Conservation (phyloP, 2,329 filamentous ascomycete species). For the Scedosporium apiospermum region DNA sequence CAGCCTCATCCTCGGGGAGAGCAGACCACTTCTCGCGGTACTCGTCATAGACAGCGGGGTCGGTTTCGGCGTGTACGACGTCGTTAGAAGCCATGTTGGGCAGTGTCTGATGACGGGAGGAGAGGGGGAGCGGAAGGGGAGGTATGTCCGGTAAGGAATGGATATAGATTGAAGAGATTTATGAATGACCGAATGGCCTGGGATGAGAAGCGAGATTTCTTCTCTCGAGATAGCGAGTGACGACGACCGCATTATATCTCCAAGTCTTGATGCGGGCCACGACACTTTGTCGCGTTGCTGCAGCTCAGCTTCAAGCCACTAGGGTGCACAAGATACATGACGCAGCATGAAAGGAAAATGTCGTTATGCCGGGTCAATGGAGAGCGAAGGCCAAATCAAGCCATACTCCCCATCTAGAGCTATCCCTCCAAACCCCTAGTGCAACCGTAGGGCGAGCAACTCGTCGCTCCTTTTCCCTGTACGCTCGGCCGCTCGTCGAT, state of each 20-base stretch:
- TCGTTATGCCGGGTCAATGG: background rate
- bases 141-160: background rate
- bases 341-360: background rate
- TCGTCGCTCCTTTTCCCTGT: background rate
- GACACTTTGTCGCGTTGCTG: too few relatives aligned
- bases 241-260: background rate
- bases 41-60: conserved; percentile 27
- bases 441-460: background rate
- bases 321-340: conserved; percentile 2
- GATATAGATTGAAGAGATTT: background rate
- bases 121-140: background rate
- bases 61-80: conserved; percentile 14
- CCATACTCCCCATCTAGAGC: background rate
- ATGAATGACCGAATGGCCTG: background rate
- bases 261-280: background rate
- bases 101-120: background rate
- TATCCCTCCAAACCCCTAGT: background rate
- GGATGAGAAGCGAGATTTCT: too few relatives aligned
- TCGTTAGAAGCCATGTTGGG: conserved; percentile 13
- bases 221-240: background rate
- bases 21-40: conserved; percentile 25
- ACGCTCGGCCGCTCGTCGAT: background rate
- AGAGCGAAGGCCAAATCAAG: background rate
- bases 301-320: conserved; percentile 12
- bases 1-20: conserved; percentile 19